These are phyloP conservation scores for Fragilaria radians DNA, from an alignment of 108 stramenopile genomes.

Conservation along the genomic window DNA sequence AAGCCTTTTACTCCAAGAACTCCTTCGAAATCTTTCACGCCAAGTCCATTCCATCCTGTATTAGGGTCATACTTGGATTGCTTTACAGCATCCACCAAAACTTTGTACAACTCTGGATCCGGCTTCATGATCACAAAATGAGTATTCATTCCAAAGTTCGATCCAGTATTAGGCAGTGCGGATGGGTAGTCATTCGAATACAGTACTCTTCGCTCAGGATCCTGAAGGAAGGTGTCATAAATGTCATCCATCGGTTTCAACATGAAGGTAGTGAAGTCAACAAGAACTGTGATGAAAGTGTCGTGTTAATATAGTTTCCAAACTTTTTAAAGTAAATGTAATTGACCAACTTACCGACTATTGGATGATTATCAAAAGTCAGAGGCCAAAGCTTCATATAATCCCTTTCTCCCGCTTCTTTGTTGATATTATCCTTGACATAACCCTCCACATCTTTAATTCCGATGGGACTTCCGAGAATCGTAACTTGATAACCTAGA, in stretches of 20 bases:
- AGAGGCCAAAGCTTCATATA: background rate
- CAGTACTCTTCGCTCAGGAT: background rate
- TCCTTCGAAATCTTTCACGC: background rate
- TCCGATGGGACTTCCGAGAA: constrained; percentile 1
- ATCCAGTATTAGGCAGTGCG: background rate
- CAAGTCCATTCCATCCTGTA: background rate
- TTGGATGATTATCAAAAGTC: background rate
- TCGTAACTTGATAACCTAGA: constrained; percentile 3
- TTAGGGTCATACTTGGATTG: background rate
- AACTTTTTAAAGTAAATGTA: background rate
- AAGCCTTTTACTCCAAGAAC: background rate
- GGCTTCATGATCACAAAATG: constrained; percentile 2
- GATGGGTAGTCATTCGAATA: background rate
- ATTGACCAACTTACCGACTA: background rate
- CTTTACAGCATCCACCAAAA: background rate
- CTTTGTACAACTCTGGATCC: background rate
- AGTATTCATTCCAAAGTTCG: constrained; percentile 1
- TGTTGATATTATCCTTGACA: constrained; percentile 3
- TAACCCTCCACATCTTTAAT: background rate
- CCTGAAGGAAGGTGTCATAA: background rate
- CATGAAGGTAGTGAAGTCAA: constrained; percentile 6
- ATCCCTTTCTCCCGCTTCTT: constrained; percentile 3
- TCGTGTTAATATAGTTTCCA: background rate
- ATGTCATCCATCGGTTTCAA: background rate
- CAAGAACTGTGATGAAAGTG: background rate